Evolutionary conservation across 306 rosid species (phyloP).

Genomic region (Lathyrus tuberosus): DNA sequence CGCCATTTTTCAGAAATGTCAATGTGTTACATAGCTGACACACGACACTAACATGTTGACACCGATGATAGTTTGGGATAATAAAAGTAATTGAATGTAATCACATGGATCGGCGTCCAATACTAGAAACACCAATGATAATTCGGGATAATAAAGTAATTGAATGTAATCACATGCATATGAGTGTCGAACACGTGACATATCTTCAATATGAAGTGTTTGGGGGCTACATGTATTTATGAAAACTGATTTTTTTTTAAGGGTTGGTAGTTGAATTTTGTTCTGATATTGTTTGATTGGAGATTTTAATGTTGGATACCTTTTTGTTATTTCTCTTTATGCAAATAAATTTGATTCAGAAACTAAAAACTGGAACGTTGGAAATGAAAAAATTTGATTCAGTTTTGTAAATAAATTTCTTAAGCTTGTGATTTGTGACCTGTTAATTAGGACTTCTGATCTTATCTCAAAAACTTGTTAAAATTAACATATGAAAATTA

Average conservation of each 20-base stretch:
- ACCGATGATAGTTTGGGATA: too few relatives aligned
- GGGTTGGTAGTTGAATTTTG: neutral
- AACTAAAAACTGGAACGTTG: neutral
- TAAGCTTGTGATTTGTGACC: neutral
- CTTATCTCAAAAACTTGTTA: neutral
- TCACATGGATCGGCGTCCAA: too few relatives aligned
- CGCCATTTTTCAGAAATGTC: too few relatives aligned
- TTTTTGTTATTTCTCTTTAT: neutral
- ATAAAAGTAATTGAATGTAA: too few relatives aligned
- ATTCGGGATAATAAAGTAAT: neutral
- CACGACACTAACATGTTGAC: too few relatives aligned
- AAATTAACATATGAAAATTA: slow-evolving; percentile 2
- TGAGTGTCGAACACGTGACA: neutral
- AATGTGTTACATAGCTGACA: too few relatives aligned
- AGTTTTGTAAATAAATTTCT: neutral
- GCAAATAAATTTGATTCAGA: neutral
- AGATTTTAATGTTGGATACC: neutral
- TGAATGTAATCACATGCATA: neutral
- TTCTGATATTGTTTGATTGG: slow-evolving; percentile 2
- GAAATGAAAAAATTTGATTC: neutral
- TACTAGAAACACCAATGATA: neutral
- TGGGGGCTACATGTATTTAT: neutral
- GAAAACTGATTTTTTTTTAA: neutral
- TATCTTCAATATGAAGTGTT: neutral
- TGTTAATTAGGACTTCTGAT: neutral